Percentiles rank a stretch among this genome's conserved stretches.
These are phyloP conservation scores for Cutaneotrichosporon sp. DNA, from an alignment of 1,284 basidiomycete genomes.

Conservation along the genomic window DNA sequence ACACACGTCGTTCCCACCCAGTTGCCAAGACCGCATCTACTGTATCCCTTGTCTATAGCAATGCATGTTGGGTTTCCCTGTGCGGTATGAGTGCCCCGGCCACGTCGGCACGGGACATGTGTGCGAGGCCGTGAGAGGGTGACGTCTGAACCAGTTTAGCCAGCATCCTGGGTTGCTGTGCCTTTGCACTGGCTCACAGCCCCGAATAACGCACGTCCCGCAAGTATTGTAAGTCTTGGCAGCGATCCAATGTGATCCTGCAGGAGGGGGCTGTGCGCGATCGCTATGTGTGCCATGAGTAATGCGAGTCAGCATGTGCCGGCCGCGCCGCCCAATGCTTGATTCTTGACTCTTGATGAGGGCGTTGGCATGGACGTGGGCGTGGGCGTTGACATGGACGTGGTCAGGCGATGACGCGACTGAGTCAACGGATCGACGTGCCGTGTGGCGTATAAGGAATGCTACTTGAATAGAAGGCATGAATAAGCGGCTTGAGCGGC, in stretches of 20 bases:
- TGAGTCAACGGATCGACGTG: background rate
- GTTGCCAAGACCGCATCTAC: background rate
- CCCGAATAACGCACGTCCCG: too few species aligned
- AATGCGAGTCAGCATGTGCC: background rate
- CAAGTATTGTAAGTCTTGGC: too few species aligned
- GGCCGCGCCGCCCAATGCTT: background rate
- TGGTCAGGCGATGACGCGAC: background rate
- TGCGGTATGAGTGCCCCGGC: background rate
- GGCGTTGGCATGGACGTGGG: too few species aligned
- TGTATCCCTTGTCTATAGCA: constrained; percentile 6
- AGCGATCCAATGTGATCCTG: too few species aligned
- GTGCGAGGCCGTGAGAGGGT: background rate
- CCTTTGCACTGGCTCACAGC: background rate
- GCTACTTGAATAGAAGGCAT: too few species aligned
- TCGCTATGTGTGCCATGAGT: background rate
- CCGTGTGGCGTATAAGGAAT: background rate
- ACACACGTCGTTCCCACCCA: background rate
- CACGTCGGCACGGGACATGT: too few species aligned
- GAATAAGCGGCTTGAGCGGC: too few species aligned
- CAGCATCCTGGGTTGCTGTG: background rate
- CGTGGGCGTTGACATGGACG: too few species aligned
- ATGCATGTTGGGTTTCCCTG: constrained; percentile 5
- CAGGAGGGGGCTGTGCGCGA: background rate
- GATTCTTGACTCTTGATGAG: too few species aligned
- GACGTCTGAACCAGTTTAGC: background rate